Evolutionary conservation across 2,329 filamentous ascomycete species (phyloP), one percentile per base, ranked within the genome.

Genomic region (Ceratocystis variospora): DNA sequence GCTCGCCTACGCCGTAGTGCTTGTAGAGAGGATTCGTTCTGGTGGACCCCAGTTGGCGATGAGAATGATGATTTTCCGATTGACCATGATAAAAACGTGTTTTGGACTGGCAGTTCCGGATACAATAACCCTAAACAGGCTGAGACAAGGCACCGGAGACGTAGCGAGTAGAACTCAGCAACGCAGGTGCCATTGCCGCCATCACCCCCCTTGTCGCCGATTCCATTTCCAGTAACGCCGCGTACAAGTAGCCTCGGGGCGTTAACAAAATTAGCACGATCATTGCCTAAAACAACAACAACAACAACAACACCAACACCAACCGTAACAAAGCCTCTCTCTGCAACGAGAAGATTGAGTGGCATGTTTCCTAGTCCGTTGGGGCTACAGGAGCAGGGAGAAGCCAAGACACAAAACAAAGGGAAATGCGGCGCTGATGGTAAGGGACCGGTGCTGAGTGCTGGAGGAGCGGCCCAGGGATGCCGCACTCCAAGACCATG

Each of bases 401-500:
- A 37, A 59, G 8, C 8, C 55, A 59, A 15, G 55, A 31, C 25
- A 59, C 28, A 19, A 37, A 2, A 5, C 28, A 22, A 48, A 50
- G 25, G 22, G 50, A 63, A n/a, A n/a, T 45, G 17, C 61, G 61
- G 61, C 22, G 31, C 50, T 44, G 53, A 61, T 5, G 28, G 17
- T 17, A 63, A 63, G 61, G 61, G 65, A 61, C 2, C 33, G 48
- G 19, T 62, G 41, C 61, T 63, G 65, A 55, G 48, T 53, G 65
- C 28, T 37, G 57, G 61, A 66, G 62, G 62, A 31, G 37, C n/a
- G 28, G 19, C 22, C 44, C 19, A 64, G 62, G 61, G 66, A 57
- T 63, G 62, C 41, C 5, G 25, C 31, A 28, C 33, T 19, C 63
- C 8, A 48, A 33, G 53, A 61, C 22, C 22, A 61, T 44, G 63